Base-by-base conservation (phyloP, 495 filamentous ascomycete species). In the Astrocystis sublimbata region DNA sequence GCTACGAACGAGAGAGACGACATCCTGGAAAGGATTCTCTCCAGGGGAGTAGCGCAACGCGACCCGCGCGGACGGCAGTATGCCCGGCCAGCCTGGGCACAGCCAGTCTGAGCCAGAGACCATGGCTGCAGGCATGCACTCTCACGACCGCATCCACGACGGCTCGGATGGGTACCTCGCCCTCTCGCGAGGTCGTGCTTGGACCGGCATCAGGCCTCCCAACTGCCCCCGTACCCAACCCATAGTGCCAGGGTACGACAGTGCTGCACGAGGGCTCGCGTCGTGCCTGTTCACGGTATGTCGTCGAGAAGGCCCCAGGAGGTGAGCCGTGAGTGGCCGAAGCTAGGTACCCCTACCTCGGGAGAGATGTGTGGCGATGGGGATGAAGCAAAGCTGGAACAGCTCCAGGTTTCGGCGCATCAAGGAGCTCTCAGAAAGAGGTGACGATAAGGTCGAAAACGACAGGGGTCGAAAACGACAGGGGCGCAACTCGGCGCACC, bases 381-480 rank as follows among this genome's bases (percentile, higher is more conserved):
- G 65, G 71, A 68, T 75, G 72, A 75, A 69, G 72, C 72, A 73
- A 55, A 68, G 67, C 65, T 75, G 72, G 65, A 71, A 75, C 70
- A 62, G 31, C 67, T 60, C 64, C 60, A 60, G 61, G 72, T 75
- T 75, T 75, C 72, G 72, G 50, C 47, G 40, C 35, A 36, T 60
- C 68, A 60, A 62, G 66, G 64, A 71, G 51, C 60, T 63, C 63
- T 65, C 61, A 51, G n/a, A n/a, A n/a, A n/a, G n/a, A n/a, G n/a
- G n/a, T n/a, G n/a, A n/a, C n/a, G n/a, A n/a, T n/a, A n/a, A n/a
- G n/a, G n/a, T n/a, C 38, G 68, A 69, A 66, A 66, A 65, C 62
- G 45, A 55, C 64, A 68, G 58, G 58, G 61, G 28, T n/a, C 38
- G 68, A 69, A 66, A 66, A 65, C 62, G 45, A 55, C 64, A 68